Base-by-base conservation (phyloP, 768 basidiomycete genomes). In the Boletus pseudo-olivaceus region DNA sequence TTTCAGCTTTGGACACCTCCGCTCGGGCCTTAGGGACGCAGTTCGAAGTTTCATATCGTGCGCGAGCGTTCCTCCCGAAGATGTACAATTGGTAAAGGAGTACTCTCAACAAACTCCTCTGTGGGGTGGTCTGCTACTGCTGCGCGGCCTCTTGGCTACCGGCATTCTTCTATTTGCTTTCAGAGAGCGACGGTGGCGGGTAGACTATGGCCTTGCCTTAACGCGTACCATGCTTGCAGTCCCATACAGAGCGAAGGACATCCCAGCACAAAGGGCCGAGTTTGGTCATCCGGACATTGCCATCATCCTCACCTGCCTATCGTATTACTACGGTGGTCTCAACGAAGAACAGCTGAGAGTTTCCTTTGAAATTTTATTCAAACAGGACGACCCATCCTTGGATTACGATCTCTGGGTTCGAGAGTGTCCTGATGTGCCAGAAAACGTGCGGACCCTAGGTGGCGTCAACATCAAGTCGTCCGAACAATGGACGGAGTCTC, bases 241-340 rank as follows among this genome's bases (percentile, higher is more conserved):
- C 1, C 73, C 73, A 0, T 75, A 75, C 26, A 61, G 73, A 2
- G 75, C 73, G 0, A 75, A 72, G 49, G 75, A 76, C 23, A 58
- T 73, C 19, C 73, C 73, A 0, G 61, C 74, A 7, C 55, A 61
- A 40, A 61, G 68, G 27, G 74, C 73, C n/a, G 74, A 76, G 19
- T 75, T 75, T 35, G 72, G 70, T 5, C 73, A 76, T 43, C 73
- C 73, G 0, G 73, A 75, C 20, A 52, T 75, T 11, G 63, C 64
- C 7, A 62, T 76, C 43, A 51, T 61, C 14, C 66, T 75, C 20
- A 76, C 75, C 0, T 75, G 69, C 12, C 60, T 76, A 19, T 69
- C 63, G 0, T 75, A 75, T 43, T 75, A 75, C 35, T 72, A 76
- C 27, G 62, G 62, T 0, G 75, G 73, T 12, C 66, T 75, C 8